A percentile compares a stretch with the other conserved stretches of the same genome.
Conservation (phyloP, 306 rosid genomes). For the Oxytropis ochrocephala region DNA sequence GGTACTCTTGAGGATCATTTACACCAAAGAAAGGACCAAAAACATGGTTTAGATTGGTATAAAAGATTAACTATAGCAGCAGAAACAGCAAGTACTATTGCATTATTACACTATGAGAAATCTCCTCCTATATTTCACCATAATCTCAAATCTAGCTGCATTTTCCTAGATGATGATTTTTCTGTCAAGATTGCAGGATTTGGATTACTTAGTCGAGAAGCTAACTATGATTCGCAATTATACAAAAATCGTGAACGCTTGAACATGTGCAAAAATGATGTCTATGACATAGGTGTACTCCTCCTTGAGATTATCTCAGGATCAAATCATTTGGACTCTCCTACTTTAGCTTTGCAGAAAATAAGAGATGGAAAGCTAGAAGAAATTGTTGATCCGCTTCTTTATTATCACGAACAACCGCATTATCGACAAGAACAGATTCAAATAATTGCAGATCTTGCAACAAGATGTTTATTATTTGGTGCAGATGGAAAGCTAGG, state of each 20-base stretch:
- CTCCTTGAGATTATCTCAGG: conserved; percentile 83
- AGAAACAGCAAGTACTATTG: conserved; percentile 62
- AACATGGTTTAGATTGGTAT: conserved; percentile 60
- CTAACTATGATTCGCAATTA: conserved; percentile 25
- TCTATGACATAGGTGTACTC: conserved; percentile 68
- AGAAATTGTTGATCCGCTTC: conserved; percentile 73
- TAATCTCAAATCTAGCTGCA: conserved; percentile 55
- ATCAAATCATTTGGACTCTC: conserved; percentile 51
- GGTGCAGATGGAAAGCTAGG: conserved; percentile 79
- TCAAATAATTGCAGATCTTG: conserved; percentile 78
- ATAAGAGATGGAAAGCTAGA: conserved; percentile 69
- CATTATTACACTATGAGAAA: conserved; percentile 63
- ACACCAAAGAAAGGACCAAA: conserved; percentile 40
- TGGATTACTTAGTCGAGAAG: conserved; percentile 31
- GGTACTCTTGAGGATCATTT: conserved; percentile 77
- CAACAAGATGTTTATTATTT: conserved; percentile 75
- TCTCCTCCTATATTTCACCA: conserved; percentile 82
- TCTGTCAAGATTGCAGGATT: conserved; percentile 72
- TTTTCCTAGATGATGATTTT: conserved; percentile 55
- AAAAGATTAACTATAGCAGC: conserved; percentile 68
- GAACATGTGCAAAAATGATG: conserved; percentile 48
- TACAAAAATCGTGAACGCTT: conserved; percentile 22
- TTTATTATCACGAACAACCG: conserved; percentile 66
- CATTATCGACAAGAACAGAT: conserved; percentile 55
- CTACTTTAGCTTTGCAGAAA: conserved; percentile 52